Conservation (phyloP, 2,329 filamentous ascomycete genomes). For the Nigrograna mackinnonii region DNA sequence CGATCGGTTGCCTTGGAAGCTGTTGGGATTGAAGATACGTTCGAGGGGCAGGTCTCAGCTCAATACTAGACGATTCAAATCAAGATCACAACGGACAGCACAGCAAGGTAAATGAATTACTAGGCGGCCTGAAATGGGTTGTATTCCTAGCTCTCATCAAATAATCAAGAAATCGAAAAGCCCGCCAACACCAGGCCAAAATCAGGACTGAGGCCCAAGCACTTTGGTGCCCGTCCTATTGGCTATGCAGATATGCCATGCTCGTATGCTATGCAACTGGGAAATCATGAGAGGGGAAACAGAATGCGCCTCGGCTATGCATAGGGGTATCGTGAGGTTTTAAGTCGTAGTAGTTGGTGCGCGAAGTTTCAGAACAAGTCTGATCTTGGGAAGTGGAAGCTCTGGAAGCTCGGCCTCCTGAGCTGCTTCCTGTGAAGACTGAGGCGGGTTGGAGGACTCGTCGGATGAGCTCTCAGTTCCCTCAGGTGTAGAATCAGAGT, state of each 20-base stretch:
- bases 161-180: slow-evolving; percentile 4
- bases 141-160: slow-evolving; percentile 4
- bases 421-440: slow-evolving; percentile 24
- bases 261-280: slow-evolving; percentile 34
- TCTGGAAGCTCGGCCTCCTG: slow-evolving; percentile 6
- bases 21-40: too few relatives aligned
- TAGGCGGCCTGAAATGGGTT: too few relatives aligned
- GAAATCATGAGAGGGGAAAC: slow-evolving; percentile 9
- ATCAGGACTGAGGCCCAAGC: slow-evolving; percentile 35
- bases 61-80: too few relatives aligned
- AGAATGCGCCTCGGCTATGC: slow-evolving; percentile 30
- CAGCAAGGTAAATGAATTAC: too few relatives aligned
- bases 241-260: slow-evolving; percentile 26
- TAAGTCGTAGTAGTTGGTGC: neutral
- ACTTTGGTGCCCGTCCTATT: slow-evolving; percentile 38
- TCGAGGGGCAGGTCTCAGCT: too few relatives aligned
- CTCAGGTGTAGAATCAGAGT: slow-evolving; percentile 43
- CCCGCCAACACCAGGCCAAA: slow-evolving; percentile 31
- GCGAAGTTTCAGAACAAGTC: slow-evolving; percentile 4
- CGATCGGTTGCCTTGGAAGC: too few relatives aligned
- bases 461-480: slow-evolving; percentile 39
- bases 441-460: slow-evolving; percentile 32
- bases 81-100: too few relatives aligned
- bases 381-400: slow-evolving; percentile 2
- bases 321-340: slow-evolving; percentile 15